These are phyloP conservation scores for Aphanocladium album DNA, from an alignment of 2,329 filamentous ascomycete species.

Conservation along the genomic window DNA sequence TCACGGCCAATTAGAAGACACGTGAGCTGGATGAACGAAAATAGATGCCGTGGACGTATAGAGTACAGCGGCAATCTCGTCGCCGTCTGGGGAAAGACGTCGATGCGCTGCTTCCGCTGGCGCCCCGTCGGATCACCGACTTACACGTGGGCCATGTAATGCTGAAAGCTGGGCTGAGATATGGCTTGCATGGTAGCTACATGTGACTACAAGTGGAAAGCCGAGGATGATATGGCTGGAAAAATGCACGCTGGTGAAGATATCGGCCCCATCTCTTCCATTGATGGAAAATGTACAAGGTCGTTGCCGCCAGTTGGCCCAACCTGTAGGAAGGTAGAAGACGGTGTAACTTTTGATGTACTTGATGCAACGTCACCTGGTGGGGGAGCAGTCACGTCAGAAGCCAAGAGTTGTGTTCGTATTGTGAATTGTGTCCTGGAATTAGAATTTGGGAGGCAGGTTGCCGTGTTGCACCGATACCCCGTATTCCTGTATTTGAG, in stretches of 20 bases:
- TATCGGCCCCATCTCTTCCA: too few relatives aligned
- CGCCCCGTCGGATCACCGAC: background rate
- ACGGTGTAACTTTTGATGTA: too few relatives aligned
- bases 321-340: too few relatives aligned
- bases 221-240: background rate
- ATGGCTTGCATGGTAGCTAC: background rate
- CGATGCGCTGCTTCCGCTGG: background rate
- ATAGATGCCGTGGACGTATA: background rate
- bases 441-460: background rate
- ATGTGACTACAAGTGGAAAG: background rate
- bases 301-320: too few relatives aligned
- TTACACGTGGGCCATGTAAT: background rate
- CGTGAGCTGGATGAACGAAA: background rate
- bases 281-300: too few relatives aligned
- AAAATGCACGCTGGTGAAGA: too few relatives aligned
- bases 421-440: background rate
- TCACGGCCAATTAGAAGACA: background rate
- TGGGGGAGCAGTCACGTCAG: background rate
- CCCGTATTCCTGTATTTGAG: background rate
- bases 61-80: background rate
- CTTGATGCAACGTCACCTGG: too few relatives aligned
- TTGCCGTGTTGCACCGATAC: slow-evolving; percentile 2
- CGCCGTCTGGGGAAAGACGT: background rate
- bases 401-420: background rate
- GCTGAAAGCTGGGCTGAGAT: background rate